Conservation (phyloP, 2,329 filamentous ascomycete species). For the Talaromyces sp. region DNA sequence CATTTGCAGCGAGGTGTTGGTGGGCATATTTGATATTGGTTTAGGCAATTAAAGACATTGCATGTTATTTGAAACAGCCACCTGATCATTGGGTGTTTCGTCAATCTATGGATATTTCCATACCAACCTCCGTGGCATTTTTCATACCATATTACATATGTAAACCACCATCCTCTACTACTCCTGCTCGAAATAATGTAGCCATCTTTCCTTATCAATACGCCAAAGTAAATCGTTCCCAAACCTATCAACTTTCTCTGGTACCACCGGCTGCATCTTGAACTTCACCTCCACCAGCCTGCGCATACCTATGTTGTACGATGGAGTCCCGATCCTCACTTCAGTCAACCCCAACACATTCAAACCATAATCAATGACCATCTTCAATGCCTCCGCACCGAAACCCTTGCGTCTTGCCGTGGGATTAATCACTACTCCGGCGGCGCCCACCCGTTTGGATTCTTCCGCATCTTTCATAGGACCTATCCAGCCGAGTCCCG, state of each 20-base stretch:
- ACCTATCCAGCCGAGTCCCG: slow-evolving; percentile 8
- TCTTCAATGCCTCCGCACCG: neutral
- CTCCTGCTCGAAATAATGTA: neutral
- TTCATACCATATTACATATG: neutral
- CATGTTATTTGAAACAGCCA: neutral
- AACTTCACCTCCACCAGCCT: slow-evolving; percentile 10
- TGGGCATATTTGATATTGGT: neutral
- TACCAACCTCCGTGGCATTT: neutral
- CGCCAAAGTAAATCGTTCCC: slow-evolving; percentile 5
- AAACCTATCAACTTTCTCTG: neutral
- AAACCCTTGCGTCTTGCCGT: slow-evolving; percentile 5
- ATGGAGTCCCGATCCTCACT: neutral
- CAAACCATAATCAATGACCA: slow-evolving; percentile 10
- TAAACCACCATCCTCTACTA: neutral
- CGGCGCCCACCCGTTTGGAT: neutral
- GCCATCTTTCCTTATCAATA: neutral
- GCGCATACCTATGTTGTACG: slow-evolving; percentile 2
- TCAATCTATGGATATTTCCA: neutral
- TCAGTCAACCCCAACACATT: neutral
- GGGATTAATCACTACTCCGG: neutral
- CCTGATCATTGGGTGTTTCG: neutral
- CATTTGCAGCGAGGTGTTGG: neutral
- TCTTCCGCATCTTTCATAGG: neutral
- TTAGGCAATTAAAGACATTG: neutral
- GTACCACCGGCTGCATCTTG: neutral